Percentiles rank a stretch among this genome's conserved stretches.
These are phyloP conservation scores for Thelephora ganbajun DNA, from an alignment of 768 basidiomycete species.

Conservation along the genomic window DNA sequence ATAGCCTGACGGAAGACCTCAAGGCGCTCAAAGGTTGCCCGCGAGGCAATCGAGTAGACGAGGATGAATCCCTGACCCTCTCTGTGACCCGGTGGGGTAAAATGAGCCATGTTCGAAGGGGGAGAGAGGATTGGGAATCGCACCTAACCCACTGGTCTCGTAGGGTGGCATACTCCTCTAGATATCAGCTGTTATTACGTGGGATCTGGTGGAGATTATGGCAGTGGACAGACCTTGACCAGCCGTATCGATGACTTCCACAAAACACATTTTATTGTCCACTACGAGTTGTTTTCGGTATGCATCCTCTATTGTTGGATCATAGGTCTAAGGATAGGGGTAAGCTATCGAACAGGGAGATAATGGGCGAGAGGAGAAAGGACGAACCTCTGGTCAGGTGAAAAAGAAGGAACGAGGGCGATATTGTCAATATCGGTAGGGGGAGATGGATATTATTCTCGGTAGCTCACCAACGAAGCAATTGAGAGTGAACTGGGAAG, in stretches of 20 bases:
- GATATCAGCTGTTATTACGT: conserved; percentile 1
- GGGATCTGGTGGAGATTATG: conserved; percentile 8
- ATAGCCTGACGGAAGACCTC: conserved; percentile 86
- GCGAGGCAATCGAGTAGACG: conserved; percentile 93
- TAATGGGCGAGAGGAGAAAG: conserved; percentile 4
- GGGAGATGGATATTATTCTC: too few relatives aligned
- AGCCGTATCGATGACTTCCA: conserved; percentile 95
- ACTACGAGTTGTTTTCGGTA: conserved; percentile 92
- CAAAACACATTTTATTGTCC: conserved; percentile 89
- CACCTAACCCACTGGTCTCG: conserved; percentile 98
- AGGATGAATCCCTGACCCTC: conserved; percentile 98
- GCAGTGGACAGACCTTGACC: conserved; percentile 64
- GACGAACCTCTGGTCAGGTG: conserved; percentile 36
- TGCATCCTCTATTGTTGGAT: conserved; percentile 97
- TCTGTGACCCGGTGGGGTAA: conserved; percentile 30
- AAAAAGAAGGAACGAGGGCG: not conserved
- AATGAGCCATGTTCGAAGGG: conserved; percentile 6
- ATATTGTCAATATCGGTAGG: not conserved
- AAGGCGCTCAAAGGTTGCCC: conserved; percentile 80
- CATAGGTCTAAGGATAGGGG: conserved; percentile 57
- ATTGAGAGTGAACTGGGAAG: conserved; percentile 75
- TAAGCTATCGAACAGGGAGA: conserved; percentile 6
- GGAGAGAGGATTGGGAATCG: conserved; percentile 14
- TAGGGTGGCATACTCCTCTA: conserved; percentile 95
- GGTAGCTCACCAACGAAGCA: conserved; percentile 79